Conservation (phyloP, 2,329 filamentous ascomycete genomes). For the Escovopsis sp. region DNA sequence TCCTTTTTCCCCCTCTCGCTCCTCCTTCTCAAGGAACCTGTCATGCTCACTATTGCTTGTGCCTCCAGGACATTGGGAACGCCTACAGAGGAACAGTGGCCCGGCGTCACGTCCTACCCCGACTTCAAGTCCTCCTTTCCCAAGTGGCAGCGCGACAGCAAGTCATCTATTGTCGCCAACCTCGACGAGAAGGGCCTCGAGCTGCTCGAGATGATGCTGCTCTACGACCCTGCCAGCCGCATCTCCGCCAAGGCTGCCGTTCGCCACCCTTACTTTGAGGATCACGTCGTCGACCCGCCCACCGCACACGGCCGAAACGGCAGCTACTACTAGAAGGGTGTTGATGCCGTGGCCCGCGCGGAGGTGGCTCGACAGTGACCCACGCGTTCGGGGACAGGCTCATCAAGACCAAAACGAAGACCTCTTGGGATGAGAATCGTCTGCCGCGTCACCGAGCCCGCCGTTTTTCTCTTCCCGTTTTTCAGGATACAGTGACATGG, state of each 20-base stretch:
- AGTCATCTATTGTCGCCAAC: conserved; percentile 49
- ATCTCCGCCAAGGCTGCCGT: conserved; percentile 83
- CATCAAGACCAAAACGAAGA: too few species aligned
- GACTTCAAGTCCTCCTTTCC: conserved; percentile 89
- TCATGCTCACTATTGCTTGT: conserved; percentile 1
- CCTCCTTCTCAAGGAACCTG: not conserved
- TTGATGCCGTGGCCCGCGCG: conserved; percentile 8
- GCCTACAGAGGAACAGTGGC: conserved; percentile 68
- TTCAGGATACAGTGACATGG: conserved; percentile 10
- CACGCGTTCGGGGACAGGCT: not conserved
- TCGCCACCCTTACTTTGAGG: conserved; percentile 66
- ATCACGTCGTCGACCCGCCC: conserved; percentile 18
- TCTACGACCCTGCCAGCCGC: conserved; percentile 74
- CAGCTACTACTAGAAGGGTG: conserved; percentile 21
- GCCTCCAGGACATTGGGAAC: conserved; percentile 56
- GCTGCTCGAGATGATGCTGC: conserved; percentile 54
- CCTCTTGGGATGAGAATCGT: too few species aligned
- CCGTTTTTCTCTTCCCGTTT: conserved; percentile 1
- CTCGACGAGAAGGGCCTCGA: conserved; percentile 60
- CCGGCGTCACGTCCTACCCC: conserved; percentile 84
- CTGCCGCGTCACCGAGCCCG: not conserved
- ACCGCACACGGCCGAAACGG: conserved; percentile 16
- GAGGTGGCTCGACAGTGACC: conserved; percentile 10
- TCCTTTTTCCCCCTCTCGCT: too few species aligned
- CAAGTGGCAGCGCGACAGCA: conserved; percentile 66